phyloP scores from a whole-genome alignment of 1,139 yeast species.

The Spencermartinsiella ligniputridi region DNA sequence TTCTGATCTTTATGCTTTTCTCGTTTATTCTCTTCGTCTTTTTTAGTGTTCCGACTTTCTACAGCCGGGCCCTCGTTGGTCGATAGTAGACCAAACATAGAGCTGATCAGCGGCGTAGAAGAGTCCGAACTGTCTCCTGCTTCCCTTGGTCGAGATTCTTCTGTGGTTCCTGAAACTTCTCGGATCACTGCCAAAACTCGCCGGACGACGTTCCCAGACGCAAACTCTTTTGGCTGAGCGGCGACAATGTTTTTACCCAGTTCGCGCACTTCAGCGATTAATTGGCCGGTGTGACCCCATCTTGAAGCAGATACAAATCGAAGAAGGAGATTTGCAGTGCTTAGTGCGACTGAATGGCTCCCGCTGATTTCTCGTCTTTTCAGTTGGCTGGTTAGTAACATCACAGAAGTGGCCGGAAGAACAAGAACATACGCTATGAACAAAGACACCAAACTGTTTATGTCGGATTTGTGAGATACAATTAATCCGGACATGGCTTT shows the following conservation, averaged over 20 bases:
- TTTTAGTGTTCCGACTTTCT: conserved; percentile 9
- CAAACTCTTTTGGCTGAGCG: conserved; percentile 58
- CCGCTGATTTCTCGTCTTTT: conserved; percentile 73
- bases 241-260: conserved; percentile 36
- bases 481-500: conserved; percentile 7
- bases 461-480: conserved; percentile 17
- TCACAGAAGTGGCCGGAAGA: background rate
- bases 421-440: conserved; percentile 18
- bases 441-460: conserved; percentile 19
- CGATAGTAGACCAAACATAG: conserved; percentile 81
- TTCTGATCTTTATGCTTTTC: conserved; percentile 35
- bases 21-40: conserved; percentile 9
- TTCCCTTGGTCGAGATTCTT: conserved; percentile 10
- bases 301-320: conserved; percentile 86
- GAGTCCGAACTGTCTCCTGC: background rate
- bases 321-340: conserved; percentile 80
- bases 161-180: conserved; percentile 71
- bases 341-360: conserved; percentile 75
- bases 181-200: conserved; percentile 83
- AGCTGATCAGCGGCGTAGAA: conserved; percentile 10
- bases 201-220: conserved; percentile 87
- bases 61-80: conserved; percentile 33
- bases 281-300: conserved; percentile 74
- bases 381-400: conserved; percentile 29
- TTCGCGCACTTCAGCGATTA: conserved; percentile 61